These are phyloP conservation scores for Colletotrichum orbiculare DNA, from an alignment of 2,329 filamentous ascomycete genomes.

Conservation along the genomic window DNA sequence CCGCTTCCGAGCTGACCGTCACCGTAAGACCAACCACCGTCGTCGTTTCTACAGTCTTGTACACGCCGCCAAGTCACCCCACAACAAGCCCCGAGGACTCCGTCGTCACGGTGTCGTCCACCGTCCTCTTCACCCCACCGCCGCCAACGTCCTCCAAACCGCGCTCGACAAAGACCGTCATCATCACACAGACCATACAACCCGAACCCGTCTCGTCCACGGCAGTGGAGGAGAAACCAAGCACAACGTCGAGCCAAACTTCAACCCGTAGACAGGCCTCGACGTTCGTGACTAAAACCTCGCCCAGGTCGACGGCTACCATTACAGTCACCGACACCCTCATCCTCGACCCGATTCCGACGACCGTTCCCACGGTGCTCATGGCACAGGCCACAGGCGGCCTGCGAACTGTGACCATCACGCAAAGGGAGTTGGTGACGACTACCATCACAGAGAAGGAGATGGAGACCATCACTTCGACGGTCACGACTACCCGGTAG, in stretches of 20 bases:
- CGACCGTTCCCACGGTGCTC: conserved; percentile 21
- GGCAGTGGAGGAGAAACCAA: conserved; percentile 22
- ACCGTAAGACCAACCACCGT: conserved; percentile 28
- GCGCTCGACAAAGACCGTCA: conserved; percentile 20
- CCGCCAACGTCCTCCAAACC: conserved; percentile 1
- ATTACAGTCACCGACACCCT: conserved; percentile 9
- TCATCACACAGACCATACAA: conserved; percentile 27
- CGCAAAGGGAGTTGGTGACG: conserved; percentile 39
- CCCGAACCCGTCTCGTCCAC: conserved; percentile 13
- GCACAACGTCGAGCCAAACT: conserved; percentile 15
- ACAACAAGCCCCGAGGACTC: not conserved
- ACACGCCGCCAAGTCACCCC: conserved; percentile 18
- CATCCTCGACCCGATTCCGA: conserved; percentile 5
- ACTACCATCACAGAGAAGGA: conserved; percentile 49
- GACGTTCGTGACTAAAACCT: not conserved
- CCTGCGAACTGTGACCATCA: too few species aligned
- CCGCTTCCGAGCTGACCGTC: conserved; percentile 18
- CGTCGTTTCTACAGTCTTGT: conserved; percentile 30
- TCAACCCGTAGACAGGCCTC: conserved; percentile 20
- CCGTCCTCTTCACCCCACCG: conserved; percentile 25
- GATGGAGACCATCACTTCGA: conserved; percentile 30
- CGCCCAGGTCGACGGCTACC: not conserved
- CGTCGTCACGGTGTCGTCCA: conserved; percentile 25
- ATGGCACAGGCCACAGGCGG: conserved; percentile 1
- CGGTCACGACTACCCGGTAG: conserved; percentile 29